Evolutionary conservation across 31 red algal genomes (phyloP).

Genomic region (Bonnemaisonia californica): DNA sequence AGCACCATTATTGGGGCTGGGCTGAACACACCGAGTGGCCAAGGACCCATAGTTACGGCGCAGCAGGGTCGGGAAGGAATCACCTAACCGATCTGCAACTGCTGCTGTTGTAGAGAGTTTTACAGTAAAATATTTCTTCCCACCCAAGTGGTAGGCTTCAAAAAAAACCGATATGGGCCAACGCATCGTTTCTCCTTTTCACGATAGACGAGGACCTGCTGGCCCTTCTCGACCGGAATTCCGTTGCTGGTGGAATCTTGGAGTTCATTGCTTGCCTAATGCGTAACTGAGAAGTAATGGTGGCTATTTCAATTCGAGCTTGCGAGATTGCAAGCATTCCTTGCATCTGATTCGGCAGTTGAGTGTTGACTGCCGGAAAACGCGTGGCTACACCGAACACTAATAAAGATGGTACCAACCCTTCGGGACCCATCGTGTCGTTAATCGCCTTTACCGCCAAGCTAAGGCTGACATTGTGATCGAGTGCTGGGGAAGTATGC

Average conservation of each 20-base stretch:
- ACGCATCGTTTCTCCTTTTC: conserved; percentile 25
- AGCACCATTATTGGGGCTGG: too few species aligned
- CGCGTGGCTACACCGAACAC: conserved; percentile 26
- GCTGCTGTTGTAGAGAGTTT: too few species aligned
- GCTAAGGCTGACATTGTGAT: not conserved
- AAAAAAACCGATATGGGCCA: too few species aligned
- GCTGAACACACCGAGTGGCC: too few species aligned
- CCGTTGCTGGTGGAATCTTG: not conserved
- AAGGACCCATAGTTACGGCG: too few species aligned
- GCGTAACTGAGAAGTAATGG: not conserved
- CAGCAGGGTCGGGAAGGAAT: too few species aligned
- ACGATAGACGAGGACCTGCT: conserved; percentile 9
- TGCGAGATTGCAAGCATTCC: not conserved
- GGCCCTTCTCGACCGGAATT: not conserved
- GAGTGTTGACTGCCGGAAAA: not conserved
- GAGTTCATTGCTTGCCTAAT: not conserved
- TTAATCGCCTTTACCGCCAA: conserved; percentile 37
- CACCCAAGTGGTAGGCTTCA: too few species aligned
- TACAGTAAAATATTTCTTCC: too few species aligned
- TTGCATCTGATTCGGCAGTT: conserved; percentile 2
- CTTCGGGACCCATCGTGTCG: conserved; percentile 24
- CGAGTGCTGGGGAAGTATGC: not conserved
- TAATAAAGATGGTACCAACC: conserved; percentile 8
- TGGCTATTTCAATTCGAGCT: conserved; percentile 7
- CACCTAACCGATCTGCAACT: too few species aligned